Percentiles rank a stretch among this genome's conserved stretches.
Conservation (phyloP, 169 alveolate genomes). For the Ichthyophthirius multifiliis region DNA sequence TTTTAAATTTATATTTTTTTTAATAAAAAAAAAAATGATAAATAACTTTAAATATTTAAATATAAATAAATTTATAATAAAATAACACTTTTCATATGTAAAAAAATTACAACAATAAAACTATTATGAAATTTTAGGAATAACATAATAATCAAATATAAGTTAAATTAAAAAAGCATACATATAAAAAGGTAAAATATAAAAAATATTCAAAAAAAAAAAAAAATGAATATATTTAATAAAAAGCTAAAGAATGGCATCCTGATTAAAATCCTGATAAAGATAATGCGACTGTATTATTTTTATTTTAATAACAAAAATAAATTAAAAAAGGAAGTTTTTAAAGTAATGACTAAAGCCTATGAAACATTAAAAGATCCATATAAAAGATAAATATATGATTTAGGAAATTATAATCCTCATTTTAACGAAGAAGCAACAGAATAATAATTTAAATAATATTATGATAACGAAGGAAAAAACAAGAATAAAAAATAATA, state of each 20-base stretch:
- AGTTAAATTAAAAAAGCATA: neutral
- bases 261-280: slow-evolving; percentile 8
- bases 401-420: neutral
- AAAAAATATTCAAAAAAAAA: neutral
- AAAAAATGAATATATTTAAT: neutral
- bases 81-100: no score
- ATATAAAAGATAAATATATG: neutral
- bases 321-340: neutral
- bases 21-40: no score
- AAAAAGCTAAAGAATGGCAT: slow-evolving; percentile 5
- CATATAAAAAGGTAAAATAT: neutral
- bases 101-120: no score
- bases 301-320: no score
- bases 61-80: no score
- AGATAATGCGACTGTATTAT: neutral
- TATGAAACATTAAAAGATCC: neutral
- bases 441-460: neutral
- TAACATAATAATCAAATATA: neutral
- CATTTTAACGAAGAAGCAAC: neutral
- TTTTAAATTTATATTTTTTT: no score
- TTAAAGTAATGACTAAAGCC: neutral
- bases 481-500: neutral
- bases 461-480: neutral
- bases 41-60: no score
- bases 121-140: neutral